Evolutionary conservation across 1,139 yeast genomes (phyloP), one percentile per base, ranked within the genome.

Genomic region (Chernovozyma sophiae-reginae): DNA sequence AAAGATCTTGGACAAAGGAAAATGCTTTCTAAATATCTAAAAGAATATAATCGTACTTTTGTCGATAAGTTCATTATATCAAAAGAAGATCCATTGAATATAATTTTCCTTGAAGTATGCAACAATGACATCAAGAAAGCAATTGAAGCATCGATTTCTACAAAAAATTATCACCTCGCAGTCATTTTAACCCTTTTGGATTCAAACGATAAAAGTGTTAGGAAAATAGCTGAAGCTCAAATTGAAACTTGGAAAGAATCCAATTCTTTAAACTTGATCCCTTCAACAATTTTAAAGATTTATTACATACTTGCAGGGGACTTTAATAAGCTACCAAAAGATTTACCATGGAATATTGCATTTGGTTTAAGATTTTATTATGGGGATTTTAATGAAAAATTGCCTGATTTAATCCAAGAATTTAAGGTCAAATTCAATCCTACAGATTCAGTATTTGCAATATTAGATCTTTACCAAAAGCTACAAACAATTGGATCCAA

Each of bases 161-260:
- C 82, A 0, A 71, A 71, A 11, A 83, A 84, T 49, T 60, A 73
- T 8, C 96, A 89, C 55, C 59, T 90, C 25, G 79, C 95, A 0
- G 79, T 77, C 0, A 51, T 86, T 20, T 58, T 90, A n/a, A 73
- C 96, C 0, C 60, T 85, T 34, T 59, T 84, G 12, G 95, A 86
- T 30, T 75, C 92, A 0, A 80, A 82, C 45, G 85, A 81, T 47
- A 68, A 68, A 1, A 65, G 70, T 1, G 79, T 84, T 1, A 67
- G 72, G 39, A 51, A 52, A 1, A 63, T 77, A 38, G 90, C 96
- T 0, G 47, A 53, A 5, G 58, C 62, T 26, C 96, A 89, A 55
- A 58, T 90, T 17, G 60, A 64, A 3, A 77, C 72, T 34, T 90
- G 97, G 97, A 53, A 55, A 12, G 59, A 58, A 2, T 60, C 61